A percentile compares a stretch with the other conserved stretches of the same genome.
phyloP scores from a whole-genome alignment of 2,329 filamentous ascomycete genomes.

The Neofusicoccum laricinum region DNA sequence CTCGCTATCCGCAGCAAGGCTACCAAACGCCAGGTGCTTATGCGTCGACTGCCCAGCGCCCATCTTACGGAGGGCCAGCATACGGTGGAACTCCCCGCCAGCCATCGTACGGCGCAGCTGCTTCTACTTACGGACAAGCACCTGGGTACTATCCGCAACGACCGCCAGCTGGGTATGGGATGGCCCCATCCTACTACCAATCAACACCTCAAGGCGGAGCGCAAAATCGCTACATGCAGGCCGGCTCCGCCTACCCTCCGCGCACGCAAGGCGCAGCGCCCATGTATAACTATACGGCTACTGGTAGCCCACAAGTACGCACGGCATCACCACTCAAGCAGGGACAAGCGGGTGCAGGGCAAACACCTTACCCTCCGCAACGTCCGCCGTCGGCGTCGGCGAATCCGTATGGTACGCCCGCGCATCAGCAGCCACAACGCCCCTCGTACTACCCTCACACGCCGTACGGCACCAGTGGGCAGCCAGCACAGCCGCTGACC shows the following conservation, averaged over 20 bases:
- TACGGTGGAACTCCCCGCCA: constrained; percentile 24
- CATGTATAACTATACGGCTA: constrained; percentile 28
- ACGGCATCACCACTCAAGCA: constrained; percentile 37
- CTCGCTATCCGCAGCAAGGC: constrained; percentile 32
- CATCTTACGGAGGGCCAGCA: constrained; percentile 26
- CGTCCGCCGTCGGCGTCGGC: constrained; percentile 29
- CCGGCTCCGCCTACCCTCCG: constrained; percentile 32
- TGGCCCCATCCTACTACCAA: constrained; percentile 31
- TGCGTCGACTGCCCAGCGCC: constrained; percentile 18
- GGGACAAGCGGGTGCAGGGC: constrained; percentile 23
- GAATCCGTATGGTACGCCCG: constrained; percentile 12
- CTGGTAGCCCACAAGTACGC: constrained; percentile 29
- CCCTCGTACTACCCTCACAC: constrained; percentile 7
- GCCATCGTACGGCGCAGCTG: constrained; percentile 14
- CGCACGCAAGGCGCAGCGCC: constrained; percentile 33
- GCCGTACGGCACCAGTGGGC: constrained; percentile 22
- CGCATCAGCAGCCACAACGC: not conserved
- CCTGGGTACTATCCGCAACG: constrained; percentile 31
- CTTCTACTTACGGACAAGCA: constrained; percentile 7
- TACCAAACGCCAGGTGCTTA: constrained; percentile 32
- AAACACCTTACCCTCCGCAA: constrained; percentile 22
- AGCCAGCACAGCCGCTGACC: constrained; percentile 36
- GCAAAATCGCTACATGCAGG: constrained; percentile 32
- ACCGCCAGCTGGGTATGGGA: constrained; percentile 29
- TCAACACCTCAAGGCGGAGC: constrained; percentile 31